Base-by-base conservation (phyloP, 83 land plant species). In the Picea abies region DNA sequence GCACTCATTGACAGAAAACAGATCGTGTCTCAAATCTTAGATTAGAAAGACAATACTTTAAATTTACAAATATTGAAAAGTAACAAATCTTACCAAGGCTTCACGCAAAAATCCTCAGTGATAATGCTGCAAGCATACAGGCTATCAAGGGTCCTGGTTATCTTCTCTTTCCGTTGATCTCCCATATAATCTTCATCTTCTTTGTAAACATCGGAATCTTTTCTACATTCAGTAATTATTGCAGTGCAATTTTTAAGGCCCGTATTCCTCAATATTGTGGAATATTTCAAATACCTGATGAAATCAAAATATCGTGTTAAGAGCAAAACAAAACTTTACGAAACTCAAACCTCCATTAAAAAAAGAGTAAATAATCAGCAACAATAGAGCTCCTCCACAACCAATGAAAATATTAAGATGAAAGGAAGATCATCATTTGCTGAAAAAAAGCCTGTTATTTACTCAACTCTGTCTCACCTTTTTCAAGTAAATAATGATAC, bases 211-310 rank as follows among this genome's bases (percentile, higher is more conserved):
- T 75, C 60, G 17, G 78, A 75, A 25, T 75, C 60, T 16, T 75
- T 76, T 49, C 56, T 25, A 72, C 22, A 44, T n/a, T n/a, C 56
- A 44, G 22, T 39, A 26, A 67, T 26, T 67, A 22, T 26, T 0
- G 70, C 4, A 8, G 15, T 72, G 56, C 3, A 37, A 72, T 49
- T 47, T 76, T 6, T 16, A 52, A 22, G 25, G 32, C 60, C 9
- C 56, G 78, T 76, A 76, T 76, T 76, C 60, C 56, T 76, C 78
- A 76, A 52, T 14, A 76, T 76, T 76, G 78, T 76, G 60, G 78
- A 76, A 52, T 76, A 76, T 76, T 76, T 76, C 61, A 76, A 76
- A 52, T 76, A 76, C 78, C 78, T 76, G 60, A 52, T 49, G 5
- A 76, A 47, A 52, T 76, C 60, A 52, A 52, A 52, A 76, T 22